Conservation (phyloP, 148 eudicot genomes). For the Rhododendron ferrugineum region DNA sequence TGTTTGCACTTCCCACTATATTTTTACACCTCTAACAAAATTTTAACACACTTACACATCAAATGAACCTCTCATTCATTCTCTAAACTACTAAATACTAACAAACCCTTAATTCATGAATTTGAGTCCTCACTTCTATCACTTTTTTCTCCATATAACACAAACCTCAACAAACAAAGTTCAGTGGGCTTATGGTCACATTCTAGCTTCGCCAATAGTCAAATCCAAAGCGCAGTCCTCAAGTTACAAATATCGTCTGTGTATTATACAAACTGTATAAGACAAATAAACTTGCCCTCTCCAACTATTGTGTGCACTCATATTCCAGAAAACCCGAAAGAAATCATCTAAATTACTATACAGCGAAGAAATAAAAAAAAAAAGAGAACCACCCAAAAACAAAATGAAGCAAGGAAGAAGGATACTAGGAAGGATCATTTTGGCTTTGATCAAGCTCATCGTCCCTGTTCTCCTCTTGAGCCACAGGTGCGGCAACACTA, state of each 20-base stretch:
- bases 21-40: no score
- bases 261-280: not conserved
- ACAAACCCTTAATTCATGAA: not conserved
- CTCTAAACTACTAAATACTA: no score
- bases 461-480: conserved; percentile 11
- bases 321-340: not conserved
- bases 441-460: conserved; percentile 19
- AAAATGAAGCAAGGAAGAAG: not conserved
- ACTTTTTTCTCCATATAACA: not conserved
- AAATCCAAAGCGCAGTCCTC: not conserved
- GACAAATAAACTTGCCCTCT: conserved; percentile 2
- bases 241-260: not conserved
- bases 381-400: not conserved
- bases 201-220: not conserved
- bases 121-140: not conserved
- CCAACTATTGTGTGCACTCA: not conserved
- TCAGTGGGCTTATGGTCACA: not conserved
- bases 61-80: no score
- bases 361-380: not conserved
- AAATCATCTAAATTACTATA: not conserved
- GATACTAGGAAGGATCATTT: conserved; percentile 16
- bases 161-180: not conserved
- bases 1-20: no score
- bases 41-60: no score
- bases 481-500: not conserved